Percentiles rank a stretch among this genome's conserved stretches.
phyloP scores from a whole-genome alignment of 2,329 filamentous ascomycete genomes.

The Apiospora pterosperma region DNA sequence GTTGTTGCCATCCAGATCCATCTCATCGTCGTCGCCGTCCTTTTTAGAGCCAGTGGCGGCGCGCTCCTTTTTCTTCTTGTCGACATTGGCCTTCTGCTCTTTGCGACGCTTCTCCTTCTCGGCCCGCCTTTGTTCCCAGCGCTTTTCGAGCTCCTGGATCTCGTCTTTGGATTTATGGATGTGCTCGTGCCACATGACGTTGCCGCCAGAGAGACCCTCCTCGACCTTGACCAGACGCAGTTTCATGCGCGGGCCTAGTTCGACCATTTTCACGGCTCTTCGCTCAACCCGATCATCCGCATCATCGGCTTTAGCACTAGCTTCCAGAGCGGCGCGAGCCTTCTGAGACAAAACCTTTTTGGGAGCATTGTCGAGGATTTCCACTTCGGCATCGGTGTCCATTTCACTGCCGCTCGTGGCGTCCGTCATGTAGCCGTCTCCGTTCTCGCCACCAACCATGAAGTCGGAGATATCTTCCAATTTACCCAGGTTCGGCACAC shows the following conservation, averaged over 20 bases:
- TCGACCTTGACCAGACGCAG: slow-evolving; percentile 93
- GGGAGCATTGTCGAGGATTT: slow-evolving; percentile 66
- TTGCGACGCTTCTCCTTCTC: slow-evolving; percentile 81
- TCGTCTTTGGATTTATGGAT: slow-evolving; percentile 81
- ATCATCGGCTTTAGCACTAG: slow-evolving; percentile 36
- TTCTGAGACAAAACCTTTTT: slow-evolving; percentile 56
- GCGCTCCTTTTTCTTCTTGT: slow-evolving; percentile 70
- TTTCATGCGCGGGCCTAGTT: slow-evolving; percentile 86
- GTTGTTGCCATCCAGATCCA: slow-evolving; percentile 39
- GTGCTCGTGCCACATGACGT: slow-evolving; percentile 97
- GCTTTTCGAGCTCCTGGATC: slow-evolving; percentile 72
- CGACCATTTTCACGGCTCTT: slow-evolving; percentile 84
- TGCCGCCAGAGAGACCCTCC: slow-evolving; percentile 84
- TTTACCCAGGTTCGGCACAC: slow-evolving; percentile 83
- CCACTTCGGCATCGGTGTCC: slow-evolving; percentile 94
- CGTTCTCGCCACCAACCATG: slow-evolving; percentile 77
- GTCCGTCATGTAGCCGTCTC: slow-evolving; percentile 82
- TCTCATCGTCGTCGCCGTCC: slow-evolving; percentile 31
- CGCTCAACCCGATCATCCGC: slow-evolving; percentile 66
- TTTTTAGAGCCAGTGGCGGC: slow-evolving; percentile 35
- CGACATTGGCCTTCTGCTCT: slow-evolving; percentile 85
- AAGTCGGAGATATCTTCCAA: slow-evolving; percentile 94
- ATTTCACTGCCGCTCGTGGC: slow-evolving; percentile 82
- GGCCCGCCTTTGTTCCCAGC: slow-evolving; percentile 73
- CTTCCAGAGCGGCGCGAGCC: slow-evolving; percentile 43